Evolutionary conservation across 108 stramenopile genomes (phyloP).

Genomic region (Pinguiococcus pyrenoidosus): DNA sequence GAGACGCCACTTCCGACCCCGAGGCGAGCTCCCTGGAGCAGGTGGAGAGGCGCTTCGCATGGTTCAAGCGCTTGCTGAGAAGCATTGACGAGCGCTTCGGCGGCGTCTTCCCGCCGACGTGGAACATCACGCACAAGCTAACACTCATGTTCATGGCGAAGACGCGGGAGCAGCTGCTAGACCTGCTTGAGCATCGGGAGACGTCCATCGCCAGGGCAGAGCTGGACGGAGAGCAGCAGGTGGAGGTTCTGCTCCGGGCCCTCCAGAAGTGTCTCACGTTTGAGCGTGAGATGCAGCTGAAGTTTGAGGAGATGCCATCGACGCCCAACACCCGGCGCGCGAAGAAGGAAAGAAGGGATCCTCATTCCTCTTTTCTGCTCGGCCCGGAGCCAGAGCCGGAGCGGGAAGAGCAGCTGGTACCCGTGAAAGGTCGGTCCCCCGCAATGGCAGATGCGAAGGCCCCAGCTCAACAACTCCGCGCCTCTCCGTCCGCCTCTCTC

Average conservation of each 20-base stretch:
- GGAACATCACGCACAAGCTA: conserved; percentile 51
- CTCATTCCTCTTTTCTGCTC: neutral
- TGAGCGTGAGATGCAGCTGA: conserved; percentile 77
- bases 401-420: neutral
- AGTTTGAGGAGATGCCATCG: conserved; percentile 51
- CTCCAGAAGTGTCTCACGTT: conserved; percentile 84
- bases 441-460: too few species aligned
- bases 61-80: conserved; percentile 66
- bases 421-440: too few species aligned
- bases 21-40: conserved; percentile 46
- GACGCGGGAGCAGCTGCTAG: conserved; percentile 5
- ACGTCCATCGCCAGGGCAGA: neutral
- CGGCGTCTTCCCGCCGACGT: conserved; percentile 73
- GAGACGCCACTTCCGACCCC: neutral
- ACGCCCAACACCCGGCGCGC: conserved; percentile 29
- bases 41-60: conserved; percentile 78
- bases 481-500: too few species aligned
- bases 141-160: neutral
- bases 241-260: conserved; percentile 73
- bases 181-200: neutral
- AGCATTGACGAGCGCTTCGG: conserved; percentile 56
- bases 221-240: conserved; percentile 53
- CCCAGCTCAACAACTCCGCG: too few species aligned
- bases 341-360: too few species aligned
- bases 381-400: conserved; percentile 11